Base-by-base conservation (phyloP, 345 rosid genomes). In the Gossypium raimondii region DNA sequence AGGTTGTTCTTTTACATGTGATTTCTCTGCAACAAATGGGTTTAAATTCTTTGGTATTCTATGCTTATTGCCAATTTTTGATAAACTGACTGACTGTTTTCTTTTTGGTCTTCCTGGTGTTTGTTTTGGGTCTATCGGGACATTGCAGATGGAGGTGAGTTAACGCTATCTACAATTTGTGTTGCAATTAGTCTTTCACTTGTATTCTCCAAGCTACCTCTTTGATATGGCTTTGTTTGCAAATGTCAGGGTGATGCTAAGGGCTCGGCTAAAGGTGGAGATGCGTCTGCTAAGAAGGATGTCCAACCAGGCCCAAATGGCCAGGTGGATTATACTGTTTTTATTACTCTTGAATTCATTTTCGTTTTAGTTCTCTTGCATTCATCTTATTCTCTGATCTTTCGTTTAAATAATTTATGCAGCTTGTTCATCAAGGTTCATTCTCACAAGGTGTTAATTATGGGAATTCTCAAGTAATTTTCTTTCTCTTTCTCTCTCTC, bases 91-190 rank as follows among this genome's bases (percentile, higher is more conserved):
- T 73, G 70, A 52, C 17, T 61, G 25, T 24, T 34, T 52, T 17
- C 43, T 77, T 44, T 53, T 17, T 14, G n/a, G 8, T 50, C 22
- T n/a, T n/a, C 9, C 16, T 67, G 52, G 45, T 77, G 83, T 24
- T 60, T 55, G 73, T 50, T 56, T n/a, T 69, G 68, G 70, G 70
- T 66, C 74, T 67, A 77, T 73, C 67, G 81, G 78, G 62, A 77
- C 71, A 70, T 45, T 66, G 64, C 83, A 94, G 97, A 89, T 94
- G 95, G 98, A 94, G 97, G 97, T 94, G 75, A 74, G 80, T 72
- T 68, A 1, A 48, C 29, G 20, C 34, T 67, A 62, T 69, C 68
- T 61, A 73, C 20, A 29, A 25, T 62, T 25, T 24, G 1, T 69
- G 44, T 67, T 76, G 27, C 29, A 61, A 22, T 60, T 22, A 0